Base-by-base conservation (phyloP, 1,139 yeast genomes). In the Lodderomyces theae region DNA sequence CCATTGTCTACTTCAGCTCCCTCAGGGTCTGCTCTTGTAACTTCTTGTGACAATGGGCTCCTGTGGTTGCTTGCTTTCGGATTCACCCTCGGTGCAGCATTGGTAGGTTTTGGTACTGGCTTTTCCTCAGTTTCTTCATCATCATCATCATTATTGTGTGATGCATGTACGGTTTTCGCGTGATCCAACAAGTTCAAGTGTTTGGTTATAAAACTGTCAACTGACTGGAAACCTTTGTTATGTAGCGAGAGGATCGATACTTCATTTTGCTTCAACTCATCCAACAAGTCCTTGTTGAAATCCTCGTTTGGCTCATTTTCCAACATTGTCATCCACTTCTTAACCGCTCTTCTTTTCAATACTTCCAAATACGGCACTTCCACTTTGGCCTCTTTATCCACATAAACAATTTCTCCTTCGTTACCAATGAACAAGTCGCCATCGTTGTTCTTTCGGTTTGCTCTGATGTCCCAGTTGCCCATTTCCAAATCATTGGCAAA, bases 401-500 rank as follows among this genome's bases (percentile, higher is more conserved):
- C 66, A 56, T 71, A 88, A 12, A 79, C 78, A 48, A 89, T 69
- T 42, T 84, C 89, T 45, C 92, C 95, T 46, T 86, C 87, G 45
- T 56, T 63, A 2, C 86, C 86, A 23, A 79, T 64, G 51, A 76
- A 69, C 46, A 77, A 68, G 53, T 81, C 86, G 34, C 79, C 81
- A 41, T 56, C 56, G 35, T 66, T 65, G 40, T 63, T 60, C 38
- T 63, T 62, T 37, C 65, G 70, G 43, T 77, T 80, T 38, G 71
- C 78, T 47, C 75, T 79, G 29, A 87, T 66, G 34, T 72, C 76
- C 80, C 86, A 86, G 56, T 83, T 81, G 10, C 94, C 94, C 40
- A 65, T 69, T 58, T 87, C 95, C 45, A 88, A 70, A 58, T 89
- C 96, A 52, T 86, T 86, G 21, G 94, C 96, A 62, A 86, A 86